Conservation (phyloP, 2,329 filamentous ascomycete genomes). For the Trichophyton rubrum region DNA sequence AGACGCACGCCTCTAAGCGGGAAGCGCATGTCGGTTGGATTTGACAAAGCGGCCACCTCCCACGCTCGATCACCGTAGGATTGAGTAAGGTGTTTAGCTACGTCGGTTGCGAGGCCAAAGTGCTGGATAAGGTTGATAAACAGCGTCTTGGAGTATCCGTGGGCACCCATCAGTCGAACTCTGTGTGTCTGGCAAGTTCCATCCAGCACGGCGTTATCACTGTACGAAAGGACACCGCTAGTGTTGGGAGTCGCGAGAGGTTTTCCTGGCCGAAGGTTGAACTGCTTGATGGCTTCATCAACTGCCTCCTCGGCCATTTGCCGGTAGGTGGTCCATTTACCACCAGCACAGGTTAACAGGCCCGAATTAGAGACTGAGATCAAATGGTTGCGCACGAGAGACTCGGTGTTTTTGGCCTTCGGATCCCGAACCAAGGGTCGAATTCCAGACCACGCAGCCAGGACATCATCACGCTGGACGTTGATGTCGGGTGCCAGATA, state of each 20-base stretch:
- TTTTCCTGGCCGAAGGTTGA: slow-evolving; percentile 48
- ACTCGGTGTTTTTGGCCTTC: slow-evolving; percentile 73
- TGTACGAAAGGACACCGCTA: slow-evolving; percentile 55
- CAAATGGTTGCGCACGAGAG: slow-evolving; percentile 75
- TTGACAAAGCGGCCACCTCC: slow-evolving; percentile 72
- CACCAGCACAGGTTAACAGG: slow-evolving; percentile 71
- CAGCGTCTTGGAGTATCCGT: slow-evolving; percentile 77
- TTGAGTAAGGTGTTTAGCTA: slow-evolving; percentile 74
- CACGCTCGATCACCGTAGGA: slow-evolving; percentile 89
- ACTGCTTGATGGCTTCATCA: slow-evolving; percentile 61
- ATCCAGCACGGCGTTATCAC: slow-evolving; percentile 58
- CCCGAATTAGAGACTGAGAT: slow-evolving; percentile 69
- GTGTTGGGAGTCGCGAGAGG: slow-evolving; percentile 52
- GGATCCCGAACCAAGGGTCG: slow-evolving; percentile 76
- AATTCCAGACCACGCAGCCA: slow-evolving; percentile 82
- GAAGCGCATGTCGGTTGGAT: slow-evolving; percentile 64
- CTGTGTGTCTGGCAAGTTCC: slow-evolving; percentile 74
- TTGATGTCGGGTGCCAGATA: slow-evolving; percentile 77
- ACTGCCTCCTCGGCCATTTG: slow-evolving; percentile 89
- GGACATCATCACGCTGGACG: slow-evolving; percentile 72
- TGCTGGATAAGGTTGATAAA: slow-evolving; percentile 95
- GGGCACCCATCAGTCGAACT: slow-evolving; percentile 68
- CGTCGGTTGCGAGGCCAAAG: slow-evolving; percentile 81
- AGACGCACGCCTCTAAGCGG: slow-evolving; percentile 73
- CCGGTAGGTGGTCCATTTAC: slow-evolving; percentile 87